A percentile compares a stretch with the other conserved stretches of the same genome.
phyloP scores from a whole-genome alignment of 2,329 filamentous ascomycete species.

The Phaeosphaeria sp. region DNA sequence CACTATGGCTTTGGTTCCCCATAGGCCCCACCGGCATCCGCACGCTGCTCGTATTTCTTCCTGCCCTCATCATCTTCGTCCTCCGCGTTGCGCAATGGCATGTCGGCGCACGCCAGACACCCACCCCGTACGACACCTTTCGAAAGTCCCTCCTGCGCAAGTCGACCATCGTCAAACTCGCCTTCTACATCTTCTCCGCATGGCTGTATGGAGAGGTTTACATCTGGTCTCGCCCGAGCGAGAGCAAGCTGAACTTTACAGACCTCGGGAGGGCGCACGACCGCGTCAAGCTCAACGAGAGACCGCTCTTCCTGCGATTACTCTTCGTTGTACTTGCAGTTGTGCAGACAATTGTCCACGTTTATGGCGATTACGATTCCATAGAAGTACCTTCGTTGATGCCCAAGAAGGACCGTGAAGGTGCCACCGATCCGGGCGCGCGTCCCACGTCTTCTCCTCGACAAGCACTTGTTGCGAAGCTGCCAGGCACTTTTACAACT shows the following conservation, averaged over 20 bases:
- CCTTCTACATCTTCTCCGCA: slow-evolving; percentile 80
- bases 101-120: slow-evolving; percentile 66
- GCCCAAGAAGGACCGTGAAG: slow-evolving; percentile 27
- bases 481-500: slow-evolving; percentile 22
- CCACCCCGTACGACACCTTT: slow-evolving; percentile 71
- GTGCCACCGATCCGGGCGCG: not conserved
- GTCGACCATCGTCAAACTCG: slow-evolving; percentile 71
- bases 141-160: slow-evolving; percentile 63
- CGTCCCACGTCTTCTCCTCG: slow-evolving; percentile 16
- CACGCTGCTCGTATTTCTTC: slow-evolving; percentile 76
- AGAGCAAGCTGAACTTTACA: slow-evolving; percentile 74
- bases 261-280: slow-evolving; percentile 71
- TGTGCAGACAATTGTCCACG: slow-evolving; percentile 72
- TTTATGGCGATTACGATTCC: slow-evolving; percentile 76
- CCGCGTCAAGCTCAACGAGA: slow-evolving; percentile 81
- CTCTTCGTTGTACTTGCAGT: slow-evolving; percentile 73
- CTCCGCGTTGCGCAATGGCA: slow-evolving; percentile 87
- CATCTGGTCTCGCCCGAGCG: slow-evolving; percentile 70
- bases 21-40: slow-evolving; percentile 77
- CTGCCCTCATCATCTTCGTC: slow-evolving; percentile 78
- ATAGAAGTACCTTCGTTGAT: slow-evolving; percentile 58
- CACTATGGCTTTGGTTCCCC: slow-evolving; percentile 87
- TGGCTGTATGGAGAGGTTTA: slow-evolving; percentile 83
- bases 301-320: slow-evolving; percentile 78
- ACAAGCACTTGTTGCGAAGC: slow-evolving; percentile 24